phyloP scores from a whole-genome alignment of 768 basidiomycete genomes.

The Flagelloscypha sp. region DNA sequence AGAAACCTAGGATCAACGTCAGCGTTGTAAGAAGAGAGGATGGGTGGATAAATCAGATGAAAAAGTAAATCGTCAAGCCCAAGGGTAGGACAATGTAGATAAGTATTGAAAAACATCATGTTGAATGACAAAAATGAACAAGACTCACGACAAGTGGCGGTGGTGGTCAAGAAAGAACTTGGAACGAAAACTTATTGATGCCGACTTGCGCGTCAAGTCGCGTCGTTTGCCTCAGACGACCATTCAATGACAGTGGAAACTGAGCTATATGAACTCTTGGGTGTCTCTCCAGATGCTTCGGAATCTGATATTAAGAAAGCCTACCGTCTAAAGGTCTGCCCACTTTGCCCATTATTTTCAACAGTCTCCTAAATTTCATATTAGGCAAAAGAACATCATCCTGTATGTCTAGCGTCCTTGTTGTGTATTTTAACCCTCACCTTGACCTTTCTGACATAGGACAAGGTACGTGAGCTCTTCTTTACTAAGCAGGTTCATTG shows the following conservation, averaged over 20 bases:
- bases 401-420: constrained; percentile 40
- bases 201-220: not conserved
- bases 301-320: constrained; percentile 88
- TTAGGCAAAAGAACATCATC: constrained; percentile 89
- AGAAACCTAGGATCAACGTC: too few relatives aligned
- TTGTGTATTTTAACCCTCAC: constrained; percentile 6
- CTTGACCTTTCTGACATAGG: constrained; percentile 32
- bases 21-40: constrained; percentile 11
- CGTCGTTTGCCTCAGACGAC: constrained; percentile 20
- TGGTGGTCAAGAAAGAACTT: constrained; percentile 7
- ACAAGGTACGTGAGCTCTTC: constrained; percentile 44
- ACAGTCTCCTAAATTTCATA: constrained; percentile 14
- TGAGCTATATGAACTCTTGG: constrained; percentile 82
- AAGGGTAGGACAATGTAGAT: constrained; percentile 89
- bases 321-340: constrained; percentile 79
- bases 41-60: too few relatives aligned
- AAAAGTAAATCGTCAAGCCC: constrained; percentile 46
- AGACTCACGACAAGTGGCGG: constrained; percentile 8
- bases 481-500: not conserved
- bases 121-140: constrained; percentile 5
- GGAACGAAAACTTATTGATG: constrained; percentile 1
- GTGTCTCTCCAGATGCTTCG: constrained; percentile 53
- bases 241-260: constrained; percentile 57
- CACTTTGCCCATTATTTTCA: constrained; percentile 12
- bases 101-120: constrained; percentile 56